Evolutionary conservation across 2,329 filamentous ascomycete genomes (phyloP), one percentile per base, ranked within the genome.

Genomic region (Myriangium duriaei): DNA sequence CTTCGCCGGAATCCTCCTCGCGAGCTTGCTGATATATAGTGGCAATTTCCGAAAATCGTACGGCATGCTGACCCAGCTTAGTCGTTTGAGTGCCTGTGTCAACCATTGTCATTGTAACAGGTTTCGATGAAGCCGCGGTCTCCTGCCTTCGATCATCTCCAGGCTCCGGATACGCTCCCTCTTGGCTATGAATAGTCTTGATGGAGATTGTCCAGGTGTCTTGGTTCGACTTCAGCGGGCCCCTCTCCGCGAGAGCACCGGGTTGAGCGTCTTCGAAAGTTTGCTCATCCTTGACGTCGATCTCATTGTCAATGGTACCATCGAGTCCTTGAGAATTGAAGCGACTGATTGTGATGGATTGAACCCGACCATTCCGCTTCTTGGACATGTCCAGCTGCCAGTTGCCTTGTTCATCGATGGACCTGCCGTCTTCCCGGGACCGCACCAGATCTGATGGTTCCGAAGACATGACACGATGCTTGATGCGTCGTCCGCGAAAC

Each of bases 401-500:
- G 13, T 43, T 39, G n/a, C 42, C 40, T 14, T 43, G 37, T 11
- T 42, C 37, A 35, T 42, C 42, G 17, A 16, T 31, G 18, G 14
- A 41, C 39, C n/a, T 10, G 7, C 31, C 24, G 4, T 40, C 32
- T 19, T 38, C 34, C 10, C 29, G 21, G 10, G 29, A 30, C 32
- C 40, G 14, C 16, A n/a, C 19, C 13, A 40, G 28, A 10, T 39
- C 26, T 5, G 37, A 35, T 21, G 37, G 41, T 10, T 34, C 31
- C 6, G 41, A 39, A 15, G 40, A 44, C 15, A 44, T 41, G 21
- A 54, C 49, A n/a, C 51, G 47, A 34, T 57, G 52, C 40, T 47
- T 49, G 34, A 47, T 47, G 24, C 51, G 44, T 13, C 55, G 43
- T 9, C 47, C 40, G 43, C 50, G 51, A 32, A 56, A 49, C 19